These are phyloP conservation scores for Dentipellis sp. DNA, from an alignment of 768 basidiomycete species.

Conservation along the genomic window DNA sequence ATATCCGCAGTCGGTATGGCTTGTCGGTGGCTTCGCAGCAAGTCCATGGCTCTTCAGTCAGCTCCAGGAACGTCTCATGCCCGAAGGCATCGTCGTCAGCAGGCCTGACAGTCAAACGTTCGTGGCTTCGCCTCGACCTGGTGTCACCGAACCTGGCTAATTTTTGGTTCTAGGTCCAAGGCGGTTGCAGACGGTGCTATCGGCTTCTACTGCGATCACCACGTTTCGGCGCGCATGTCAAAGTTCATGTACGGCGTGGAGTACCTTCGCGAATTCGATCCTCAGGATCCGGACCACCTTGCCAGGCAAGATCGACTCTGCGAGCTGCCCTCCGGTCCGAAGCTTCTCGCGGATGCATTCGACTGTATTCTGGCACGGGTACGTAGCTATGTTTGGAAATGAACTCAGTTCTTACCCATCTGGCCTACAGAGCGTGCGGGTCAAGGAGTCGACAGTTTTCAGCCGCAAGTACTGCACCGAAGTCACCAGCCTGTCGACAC, in stretches of 20 bases:
- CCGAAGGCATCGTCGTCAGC: slow-evolving; percentile 51
- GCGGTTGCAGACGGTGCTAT: slow-evolving; percentile 80
- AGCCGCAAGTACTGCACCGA: slow-evolving; percentile 78
- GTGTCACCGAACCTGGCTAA: background rate
- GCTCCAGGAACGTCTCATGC: slow-evolving; percentile 56
- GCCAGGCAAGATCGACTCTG: slow-evolving; percentile 55
- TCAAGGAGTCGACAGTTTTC: slow-evolving; percentile 76
- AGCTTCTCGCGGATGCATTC: slow-evolving; percentile 72
- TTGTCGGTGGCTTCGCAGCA: slow-evolving; percentile 79
- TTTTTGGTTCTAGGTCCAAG: slow-evolving; percentile 48
- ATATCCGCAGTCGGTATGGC: slow-evolving; percentile 55
- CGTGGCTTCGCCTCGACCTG: background rate
- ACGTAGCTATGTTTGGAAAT: slow-evolving; percentile 17
- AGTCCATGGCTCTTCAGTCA: slow-evolving; percentile 75
- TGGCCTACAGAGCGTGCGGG: slow-evolving; percentile 47
- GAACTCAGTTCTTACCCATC: background rate
- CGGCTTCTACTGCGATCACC: slow-evolving; percentile 79
- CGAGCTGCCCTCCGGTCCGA: slow-evolving; percentile 70
- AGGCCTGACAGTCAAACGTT: slow-evolving; percentile 76
- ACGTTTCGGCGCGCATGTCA: slow-evolving; percentile 74
- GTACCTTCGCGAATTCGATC: slow-evolving; percentile 60
- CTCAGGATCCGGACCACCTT: slow-evolving; percentile 56
- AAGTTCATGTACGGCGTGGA: slow-evolving; percentile 79
- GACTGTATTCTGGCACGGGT: slow-evolving; percentile 72
- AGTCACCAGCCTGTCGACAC: slow-evolving; percentile 62